Conservation (phyloP, 1,284 basidiomycete genomes). For the Fomitopsis betulina region DNA sequence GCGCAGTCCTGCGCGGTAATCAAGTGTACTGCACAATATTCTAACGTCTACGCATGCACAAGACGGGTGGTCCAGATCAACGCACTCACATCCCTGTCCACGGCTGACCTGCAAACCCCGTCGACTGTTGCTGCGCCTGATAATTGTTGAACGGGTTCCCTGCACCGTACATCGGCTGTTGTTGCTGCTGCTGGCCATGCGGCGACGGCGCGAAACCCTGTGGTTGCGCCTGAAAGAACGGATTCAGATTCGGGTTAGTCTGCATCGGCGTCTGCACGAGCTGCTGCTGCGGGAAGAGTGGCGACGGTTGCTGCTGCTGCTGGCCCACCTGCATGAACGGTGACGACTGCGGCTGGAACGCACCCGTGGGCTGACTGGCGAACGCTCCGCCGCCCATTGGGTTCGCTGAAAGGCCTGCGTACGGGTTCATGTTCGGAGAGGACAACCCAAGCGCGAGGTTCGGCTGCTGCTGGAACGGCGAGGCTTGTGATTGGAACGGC, state of each 20-base stretch:
- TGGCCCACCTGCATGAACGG: not conserved
- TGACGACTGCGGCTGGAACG: slow-evolving; percentile 9
- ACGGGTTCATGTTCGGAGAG: slow-evolving; percentile 6
- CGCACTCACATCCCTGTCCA: slow-evolving; percentile 16
- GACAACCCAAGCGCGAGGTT: not conserved
- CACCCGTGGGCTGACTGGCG: slow-evolving; percentile 7
- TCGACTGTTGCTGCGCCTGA: slow-evolving; percentile 17
- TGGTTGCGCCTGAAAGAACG: slow-evolving; percentile 18
- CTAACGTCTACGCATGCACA: no score
- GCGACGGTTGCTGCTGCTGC: slow-evolving; percentile 10
- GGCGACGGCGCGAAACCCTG: slow-evolving; percentile 12
- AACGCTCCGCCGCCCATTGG: slow-evolving; percentile 9
- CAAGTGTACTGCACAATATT: no score
- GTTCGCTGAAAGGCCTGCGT: slow-evolving; percentile 3
- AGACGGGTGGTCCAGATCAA: not conserved
- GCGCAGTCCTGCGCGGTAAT: no score
- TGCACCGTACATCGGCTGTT: slow-evolving; percentile 6
- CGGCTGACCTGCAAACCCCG: slow-evolving; percentile 15
- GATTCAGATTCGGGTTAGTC: slow-evolving; percentile 10
- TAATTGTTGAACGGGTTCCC: slow-evolving; percentile 29
- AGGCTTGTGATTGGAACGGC: not conserved
- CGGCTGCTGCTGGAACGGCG: not conserved
- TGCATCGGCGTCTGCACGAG: slow-evolving; percentile 15
- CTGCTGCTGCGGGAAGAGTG: slow-evolving; percentile 13
- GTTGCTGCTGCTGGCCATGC: slow-evolving; percentile 14